Evolutionary conservation across 345 rosid genomes (phyloP).

Genomic region (Nephelium lappaceum): DNA sequence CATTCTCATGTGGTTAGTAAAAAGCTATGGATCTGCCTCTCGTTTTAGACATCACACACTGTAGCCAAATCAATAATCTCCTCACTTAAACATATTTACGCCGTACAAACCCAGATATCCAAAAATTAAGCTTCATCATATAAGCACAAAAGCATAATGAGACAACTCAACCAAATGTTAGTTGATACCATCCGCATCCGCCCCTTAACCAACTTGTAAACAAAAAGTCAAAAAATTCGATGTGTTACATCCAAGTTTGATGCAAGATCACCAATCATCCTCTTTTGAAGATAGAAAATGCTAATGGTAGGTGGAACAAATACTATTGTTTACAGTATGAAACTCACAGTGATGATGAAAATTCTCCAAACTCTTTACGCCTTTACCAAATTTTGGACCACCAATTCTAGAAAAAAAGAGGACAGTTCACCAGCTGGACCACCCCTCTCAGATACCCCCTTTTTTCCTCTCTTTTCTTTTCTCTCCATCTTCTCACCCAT

Average conservation of each 20-base stretch:
- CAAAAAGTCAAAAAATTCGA: not conserved
- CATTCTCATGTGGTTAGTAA: not conserved
- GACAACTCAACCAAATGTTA: conserved; percentile 11
- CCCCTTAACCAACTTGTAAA: not conserved
- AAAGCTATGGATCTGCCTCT: not conserved
- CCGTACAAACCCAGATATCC: not conserved
- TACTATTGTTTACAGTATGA: conserved; percentile 28
- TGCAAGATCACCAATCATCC: not conserved
- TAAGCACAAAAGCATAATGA: not conserved
- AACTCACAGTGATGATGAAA: conserved; percentile 39
- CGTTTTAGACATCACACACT: not conserved
- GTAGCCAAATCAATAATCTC: not conserved
- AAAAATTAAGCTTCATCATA: not conserved
- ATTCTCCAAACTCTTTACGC: conserved; percentile 23
- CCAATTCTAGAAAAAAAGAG: conserved; percentile 32
- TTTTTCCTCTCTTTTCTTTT: conserved; percentile 6
- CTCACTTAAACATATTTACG: not conserved
- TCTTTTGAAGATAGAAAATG: conserved; percentile 12
- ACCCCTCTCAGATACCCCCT: conserved; percentile 21
- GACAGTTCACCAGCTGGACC: conserved; percentile 44
- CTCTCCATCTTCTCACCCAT: conserved; percentile 15
- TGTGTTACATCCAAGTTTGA: not conserved
- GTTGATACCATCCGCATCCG: not conserved
- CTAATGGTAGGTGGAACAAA: conserved; percentile 25
- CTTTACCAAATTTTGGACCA: conserved; percentile 47